Conservation (phyloP, 106 monocot genomes). For the Apostasia shenzhenica region DNA sequence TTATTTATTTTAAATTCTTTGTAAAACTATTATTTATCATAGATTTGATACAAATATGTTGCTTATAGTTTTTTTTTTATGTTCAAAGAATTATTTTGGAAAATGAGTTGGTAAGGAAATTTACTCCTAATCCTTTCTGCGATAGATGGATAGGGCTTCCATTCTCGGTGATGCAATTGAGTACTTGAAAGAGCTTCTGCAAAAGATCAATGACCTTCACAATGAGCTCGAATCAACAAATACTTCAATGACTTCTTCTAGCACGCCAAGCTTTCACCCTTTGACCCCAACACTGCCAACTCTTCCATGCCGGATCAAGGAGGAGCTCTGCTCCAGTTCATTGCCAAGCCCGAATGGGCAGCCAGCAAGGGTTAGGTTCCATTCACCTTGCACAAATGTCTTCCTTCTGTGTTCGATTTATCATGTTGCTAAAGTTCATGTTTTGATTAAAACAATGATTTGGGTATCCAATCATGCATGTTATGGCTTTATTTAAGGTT, state of each 20-base stretch:
- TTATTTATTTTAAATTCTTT: no score
- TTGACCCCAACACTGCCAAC: slow-evolving; percentile 47
- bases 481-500: no score
- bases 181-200: slow-evolving; percentile 80
- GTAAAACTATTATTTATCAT: no score
- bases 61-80: not conserved
- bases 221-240: slow-evolving; percentile 63
- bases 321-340: slow-evolving; percentile 54
- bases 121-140: not conserved
- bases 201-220: slow-evolving; percentile 68
- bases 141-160: slow-evolving; percentile 72
- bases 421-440: no score
- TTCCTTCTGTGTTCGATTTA: no score
- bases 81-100: not conserved
- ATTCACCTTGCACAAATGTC: not conserved
- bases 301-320: slow-evolving; percentile 62
- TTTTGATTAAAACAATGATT: no score
- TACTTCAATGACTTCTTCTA: slow-evolving; percentile 33
- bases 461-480: no score
- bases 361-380: slow-evolving; percentile 48
- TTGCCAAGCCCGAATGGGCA: slow-evolving; percentile 56
- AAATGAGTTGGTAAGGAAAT: not conserved
- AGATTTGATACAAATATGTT: no score
- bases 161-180: slow-evolving; percentile 80
- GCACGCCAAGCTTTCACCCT: slow-evolving; percentile 59